These are phyloP conservation scores for Phytophthora pinifolia DNA, from an alignment of 352 stramenopile species.

Conservation along the genomic window DNA sequence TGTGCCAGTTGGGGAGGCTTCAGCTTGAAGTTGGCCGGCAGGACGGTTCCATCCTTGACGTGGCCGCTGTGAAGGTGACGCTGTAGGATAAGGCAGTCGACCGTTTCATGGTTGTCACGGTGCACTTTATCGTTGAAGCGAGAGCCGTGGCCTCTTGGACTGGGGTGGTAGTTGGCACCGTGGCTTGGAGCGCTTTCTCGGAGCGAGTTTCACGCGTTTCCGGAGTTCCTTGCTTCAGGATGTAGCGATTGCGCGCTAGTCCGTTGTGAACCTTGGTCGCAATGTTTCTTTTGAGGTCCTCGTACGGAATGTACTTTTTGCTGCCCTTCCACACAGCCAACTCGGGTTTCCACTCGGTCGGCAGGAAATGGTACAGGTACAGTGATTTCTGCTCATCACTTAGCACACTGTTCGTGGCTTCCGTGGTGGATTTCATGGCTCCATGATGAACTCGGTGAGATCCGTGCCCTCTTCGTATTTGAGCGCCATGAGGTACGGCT, in stretches of 20 bases:
- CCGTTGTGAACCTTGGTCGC: slow-evolving; percentile 11
- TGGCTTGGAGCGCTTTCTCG: slow-evolving; percentile 9
- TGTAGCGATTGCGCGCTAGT: slow-evolving; percentile 8
- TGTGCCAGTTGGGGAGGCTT: background rate
- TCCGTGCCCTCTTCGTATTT: too few species aligned
- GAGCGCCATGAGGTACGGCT: too few species aligned
- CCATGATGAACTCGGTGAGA: too few species aligned
- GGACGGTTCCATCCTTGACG: slow-evolving; percentile 14
- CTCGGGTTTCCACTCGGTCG: background rate
- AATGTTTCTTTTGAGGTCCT: slow-evolving; percentile 7
- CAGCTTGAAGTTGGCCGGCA: slow-evolving; percentile 12
- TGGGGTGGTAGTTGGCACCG: background rate
- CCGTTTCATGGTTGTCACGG: slow-evolving; percentile 16
- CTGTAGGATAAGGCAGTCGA: slow-evolving; percentile 20
- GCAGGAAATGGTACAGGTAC: slow-evolving; percentile 12
- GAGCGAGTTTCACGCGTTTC: slow-evolving; percentile 6
- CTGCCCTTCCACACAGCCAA: slow-evolving; percentile 10
- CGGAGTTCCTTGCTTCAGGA: slow-evolving; percentile 1
- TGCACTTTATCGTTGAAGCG: too few species aligned
- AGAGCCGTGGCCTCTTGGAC: too few species aligned
- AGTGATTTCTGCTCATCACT: slow-evolving; percentile 11
- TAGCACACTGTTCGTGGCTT: slow-evolving; percentile 1
- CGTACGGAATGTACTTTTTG: slow-evolving; percentile 9
- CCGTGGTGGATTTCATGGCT: background rate
- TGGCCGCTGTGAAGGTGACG: slow-evolving; percentile 10